Conservation (phyloP, 2,329 filamentous ascomycete species). For the Paraphaeosphaeria minitans region DNA sequence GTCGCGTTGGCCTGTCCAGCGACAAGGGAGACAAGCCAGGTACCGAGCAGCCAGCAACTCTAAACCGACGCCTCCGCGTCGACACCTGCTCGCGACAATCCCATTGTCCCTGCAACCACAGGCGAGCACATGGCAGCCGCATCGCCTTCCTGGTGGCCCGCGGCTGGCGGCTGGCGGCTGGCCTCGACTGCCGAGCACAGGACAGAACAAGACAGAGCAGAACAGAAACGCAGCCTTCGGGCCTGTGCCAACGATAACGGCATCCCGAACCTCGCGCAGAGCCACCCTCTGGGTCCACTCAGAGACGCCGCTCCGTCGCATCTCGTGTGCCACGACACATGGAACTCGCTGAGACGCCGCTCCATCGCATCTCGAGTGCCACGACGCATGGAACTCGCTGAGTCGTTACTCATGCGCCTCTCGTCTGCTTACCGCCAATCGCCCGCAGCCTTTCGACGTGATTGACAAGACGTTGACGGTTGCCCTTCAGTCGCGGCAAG, state of each 20-base stretch:
- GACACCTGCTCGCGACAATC: conserved; percentile 1
- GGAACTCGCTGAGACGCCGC: conserved; percentile 18
- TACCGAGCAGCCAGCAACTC: conserved; percentile 43
- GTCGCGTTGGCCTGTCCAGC: conserved; percentile 39
- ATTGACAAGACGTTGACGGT: neutral
- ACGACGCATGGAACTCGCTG: conserved; percentile 21
- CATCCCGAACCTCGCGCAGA: conserved; percentile 11
- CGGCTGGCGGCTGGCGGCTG: too few species aligned
- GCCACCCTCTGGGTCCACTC: neutral
- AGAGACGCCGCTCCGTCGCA: conserved; percentile 18
- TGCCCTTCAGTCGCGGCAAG: conserved; percentile 24
- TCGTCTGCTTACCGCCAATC: neutral
- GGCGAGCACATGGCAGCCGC: neutral
- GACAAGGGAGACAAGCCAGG: conserved; percentile 45
- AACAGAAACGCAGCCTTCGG: neutral
- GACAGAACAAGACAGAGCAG: too few species aligned
- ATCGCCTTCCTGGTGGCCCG: neutral
- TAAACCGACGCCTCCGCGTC: conserved; percentile 38
- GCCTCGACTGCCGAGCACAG: conserved; percentile 1
- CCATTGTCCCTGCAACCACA: conserved; percentile 10
- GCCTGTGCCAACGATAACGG: conserved; percentile 12
- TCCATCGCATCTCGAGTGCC: conserved; percentile 17
- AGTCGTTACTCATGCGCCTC: conserved; percentile 17
- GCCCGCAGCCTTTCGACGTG: neutral
- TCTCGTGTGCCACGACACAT: conserved; percentile 22